phyloP scores from a whole-genome alignment of 2,329 filamentous ascomycete species.

The Alternaria metachromatica region DNA sequence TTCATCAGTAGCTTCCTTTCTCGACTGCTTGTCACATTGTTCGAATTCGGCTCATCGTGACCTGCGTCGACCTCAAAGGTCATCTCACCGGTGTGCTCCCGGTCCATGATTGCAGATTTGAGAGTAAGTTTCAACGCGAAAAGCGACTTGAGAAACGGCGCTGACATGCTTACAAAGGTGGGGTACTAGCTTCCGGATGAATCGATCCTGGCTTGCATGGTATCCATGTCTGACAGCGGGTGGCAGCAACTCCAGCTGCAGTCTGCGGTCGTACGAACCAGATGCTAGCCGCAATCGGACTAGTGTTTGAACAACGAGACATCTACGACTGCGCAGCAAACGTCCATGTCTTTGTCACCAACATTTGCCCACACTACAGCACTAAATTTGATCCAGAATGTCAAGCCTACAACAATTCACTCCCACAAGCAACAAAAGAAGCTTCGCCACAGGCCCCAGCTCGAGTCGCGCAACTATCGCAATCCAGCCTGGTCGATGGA shows the following conservation, averaged over 20 bases:
- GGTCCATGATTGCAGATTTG: constrained; percentile 5
- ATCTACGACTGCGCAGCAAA: neutral
- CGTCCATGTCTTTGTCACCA: neutral
- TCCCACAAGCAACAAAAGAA: neutral
- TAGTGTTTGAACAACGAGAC: neutral
- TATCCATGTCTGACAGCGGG: neutral
- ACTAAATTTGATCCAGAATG: neutral
- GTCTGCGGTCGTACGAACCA: neutral
- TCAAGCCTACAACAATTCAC: neutral
- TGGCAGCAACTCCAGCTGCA: neutral
- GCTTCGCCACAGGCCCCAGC: neutral
- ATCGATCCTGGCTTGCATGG: neutral
- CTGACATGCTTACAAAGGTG: neutral
- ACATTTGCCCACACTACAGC: no score
- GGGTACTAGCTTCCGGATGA: neutral
- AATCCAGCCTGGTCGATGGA: neutral
- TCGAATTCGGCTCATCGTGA: constrained; percentile 43
- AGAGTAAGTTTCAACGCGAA: neutral
- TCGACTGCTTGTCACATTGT: constrained; percentile 58
- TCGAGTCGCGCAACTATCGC: neutral
- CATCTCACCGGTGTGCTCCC: constrained; percentile 2
- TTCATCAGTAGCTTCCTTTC: constrained; percentile 65
- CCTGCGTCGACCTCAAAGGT: constrained; percentile 5
- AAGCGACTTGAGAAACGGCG: neutral
- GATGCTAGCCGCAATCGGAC: neutral